Percentiles rank a stretch among this genome's conserved stretches.
Conservation (phyloP, 805 yeast genomes). For the Hanseniaspora occidentalis region DNA sequence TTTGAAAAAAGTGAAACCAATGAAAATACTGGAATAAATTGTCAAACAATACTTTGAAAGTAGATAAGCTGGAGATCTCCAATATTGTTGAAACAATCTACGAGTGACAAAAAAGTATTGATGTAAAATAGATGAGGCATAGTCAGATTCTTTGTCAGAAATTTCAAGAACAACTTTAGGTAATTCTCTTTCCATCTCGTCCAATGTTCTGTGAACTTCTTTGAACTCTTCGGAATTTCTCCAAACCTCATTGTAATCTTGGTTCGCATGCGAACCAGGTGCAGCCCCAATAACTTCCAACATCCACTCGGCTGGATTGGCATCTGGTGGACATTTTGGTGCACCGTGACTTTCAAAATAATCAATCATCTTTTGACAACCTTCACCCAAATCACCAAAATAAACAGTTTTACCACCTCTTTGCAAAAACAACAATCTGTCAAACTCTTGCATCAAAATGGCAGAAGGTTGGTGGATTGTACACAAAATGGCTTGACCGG, state of each 20-base stretch:
- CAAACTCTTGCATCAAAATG: constrained; percentile 45
- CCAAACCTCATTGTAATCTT: constrained; percentile 52
- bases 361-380: constrained; percentile 37
- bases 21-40: constrained; percentile 32
- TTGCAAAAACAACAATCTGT: constrained; percentile 45
- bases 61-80: constrained; percentile 31
- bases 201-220: constrained; percentile 30
- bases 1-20: constrained; percentile 58
- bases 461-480: constrained; percentile 66
- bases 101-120: constrained; percentile 27
- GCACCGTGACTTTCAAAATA: constrained; percentile 63
- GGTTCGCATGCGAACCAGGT: too few relatives aligned
- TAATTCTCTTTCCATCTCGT: constrained; percentile 35
- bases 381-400: constrained; percentile 52
- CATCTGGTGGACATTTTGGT: constrained; percentile 38
- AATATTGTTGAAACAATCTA: constrained; percentile 32
- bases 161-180: constrained; percentile 7
- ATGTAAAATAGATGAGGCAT: constrained; percentile 14
- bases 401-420: constrained; percentile 64
- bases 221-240: constrained; percentile 28
- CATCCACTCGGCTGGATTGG: constrained; percentile 63
- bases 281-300: constrained; percentile 52
- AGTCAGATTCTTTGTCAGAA: constrained; percentile 13
- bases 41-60: constrained; percentile 32
- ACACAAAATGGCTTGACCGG: constrained; percentile 59